Evolutionary conservation across 805 yeast species (phyloP), one percentile per base, ranked within the genome.

Genomic region (Lipomyces sp.): DNA sequence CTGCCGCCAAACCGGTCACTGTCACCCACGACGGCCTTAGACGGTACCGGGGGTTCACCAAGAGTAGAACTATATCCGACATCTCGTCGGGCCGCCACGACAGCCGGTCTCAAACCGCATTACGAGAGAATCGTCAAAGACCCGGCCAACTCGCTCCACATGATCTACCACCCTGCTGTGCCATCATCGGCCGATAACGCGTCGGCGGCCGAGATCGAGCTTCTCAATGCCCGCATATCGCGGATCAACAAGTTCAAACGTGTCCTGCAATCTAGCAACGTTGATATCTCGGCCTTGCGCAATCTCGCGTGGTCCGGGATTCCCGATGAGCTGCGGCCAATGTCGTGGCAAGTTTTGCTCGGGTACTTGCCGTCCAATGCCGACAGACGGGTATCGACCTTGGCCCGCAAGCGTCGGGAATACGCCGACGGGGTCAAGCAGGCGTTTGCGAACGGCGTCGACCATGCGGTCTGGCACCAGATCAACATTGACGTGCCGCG

Each of bases 261-360:
- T 37, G 81, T 91, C 2, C 77, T 94, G 42, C 81, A 80, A 50
- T 80, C 82, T 24, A 76, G 81, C 8, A 81, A 80, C 18, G 86
- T 93, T 48, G 90, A 91, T 70, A 76, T 90, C 65, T 83, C 82
- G 59, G 92, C 88, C 60, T 81, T 95, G 62, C 84, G 91, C 69
- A 87, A 89, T 74, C 82, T 92, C 60, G 85, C 97, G 18, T 95
- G 99, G 98, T 90, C 93, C 73, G 99, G 99, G 1, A 85, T 95
- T 4, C 98, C 99, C 0, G 79, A 84, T 11, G 88, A 87, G 64
- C 81, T 92, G 64, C 82, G 98, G 65, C 90, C 98, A 0, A 78
- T 88, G 53, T 86, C 90, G 11, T 95, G 99, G 99, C 96, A 92
- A 78, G 79, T 93, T 18, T 77, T 95, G 59, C 82, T 94, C 60